Percentiles rank a stretch among this genome's conserved stretches.
Evolutionary conservation across 257 asterid genomes (phyloP).

Genomic region (Solanum clarkiae): DNA sequence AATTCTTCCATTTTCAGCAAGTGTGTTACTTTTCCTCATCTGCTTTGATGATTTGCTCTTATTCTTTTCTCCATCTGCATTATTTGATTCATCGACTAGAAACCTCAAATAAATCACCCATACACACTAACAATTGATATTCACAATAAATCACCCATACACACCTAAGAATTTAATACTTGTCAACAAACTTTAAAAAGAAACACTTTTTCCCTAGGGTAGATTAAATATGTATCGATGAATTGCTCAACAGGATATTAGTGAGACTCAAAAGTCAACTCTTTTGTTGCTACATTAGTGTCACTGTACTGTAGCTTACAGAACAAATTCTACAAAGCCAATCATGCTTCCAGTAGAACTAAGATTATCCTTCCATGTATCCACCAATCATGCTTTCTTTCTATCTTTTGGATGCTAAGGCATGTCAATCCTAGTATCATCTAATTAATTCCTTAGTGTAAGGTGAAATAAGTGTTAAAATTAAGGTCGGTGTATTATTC

Average conservation of each 20-base stretch:
- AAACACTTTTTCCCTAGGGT: too few relatives aligned
- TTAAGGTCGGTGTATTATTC: too few relatives aligned
- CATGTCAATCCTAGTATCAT: not conserved
- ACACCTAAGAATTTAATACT: not conserved
- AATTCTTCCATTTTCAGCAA: not conserved
- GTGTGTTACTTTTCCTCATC: conserved; percentile 11
- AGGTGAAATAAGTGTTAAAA: too few relatives aligned
- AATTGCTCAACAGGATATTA: not conserved
- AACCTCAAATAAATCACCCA: not conserved
- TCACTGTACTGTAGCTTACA: too few relatives aligned
- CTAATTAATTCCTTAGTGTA: not conserved
- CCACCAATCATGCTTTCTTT: not conserved
- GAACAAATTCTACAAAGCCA: too few relatives aligned
- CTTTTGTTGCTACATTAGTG: too few relatives aligned
- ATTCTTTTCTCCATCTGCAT: conserved; percentile 12
- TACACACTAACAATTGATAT: not conserved
- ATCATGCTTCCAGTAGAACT: not conserved
- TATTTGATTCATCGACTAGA: conserved; percentile 19
- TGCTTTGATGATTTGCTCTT: conserved; percentile 20
- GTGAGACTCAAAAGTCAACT: not conserved
- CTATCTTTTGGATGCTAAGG: not conserved
- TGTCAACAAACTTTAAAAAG: not conserved
- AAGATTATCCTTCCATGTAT: not conserved
- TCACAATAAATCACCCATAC: not conserved
- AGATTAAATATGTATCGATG: not conserved